A percentile compares a stretch with the other conserved stretches of the same genome.
Evolutionary conservation across 768 basidiomycete genomes (phyloP).

Genomic region (Russula sp.): DNA sequence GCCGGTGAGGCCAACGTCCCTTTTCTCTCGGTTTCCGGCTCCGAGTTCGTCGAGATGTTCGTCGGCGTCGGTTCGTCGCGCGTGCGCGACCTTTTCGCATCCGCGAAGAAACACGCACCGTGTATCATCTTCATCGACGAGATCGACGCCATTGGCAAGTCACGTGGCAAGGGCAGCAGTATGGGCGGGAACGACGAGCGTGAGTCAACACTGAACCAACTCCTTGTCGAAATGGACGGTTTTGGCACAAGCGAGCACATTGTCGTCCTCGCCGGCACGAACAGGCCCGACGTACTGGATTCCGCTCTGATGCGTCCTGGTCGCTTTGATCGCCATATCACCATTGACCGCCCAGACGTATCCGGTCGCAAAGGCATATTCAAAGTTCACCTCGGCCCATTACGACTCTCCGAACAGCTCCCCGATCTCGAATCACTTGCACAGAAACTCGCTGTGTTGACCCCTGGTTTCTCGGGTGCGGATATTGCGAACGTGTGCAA

Average conservation of each 20-base stretch:
- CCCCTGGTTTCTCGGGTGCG: conserved; percentile 97
- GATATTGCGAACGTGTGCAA: conserved; percentile 99
- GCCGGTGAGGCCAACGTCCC: conserved; percentile 97
- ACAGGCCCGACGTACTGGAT: conserved; percentile 94
- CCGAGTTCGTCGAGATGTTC: conserved; percentile 99
- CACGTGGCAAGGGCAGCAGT: conserved; percentile 69
- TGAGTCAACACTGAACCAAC: conserved; percentile 94
- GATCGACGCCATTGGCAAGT: conserved; percentile 98
- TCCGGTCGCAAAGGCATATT: conserved; percentile 92
- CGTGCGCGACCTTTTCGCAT: conserved; percentile 95
- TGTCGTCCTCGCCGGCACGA: conserved; percentile 94
- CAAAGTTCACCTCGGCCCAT: conserved; percentile 81
- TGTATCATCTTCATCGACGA: conserved; percentile 99
- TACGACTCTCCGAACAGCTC: conserved; percentile 58
- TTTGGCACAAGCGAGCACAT: conserved; percentile 97
- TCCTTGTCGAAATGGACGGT: conserved; percentile 99
- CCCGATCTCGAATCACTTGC: conserved; percentile 54
- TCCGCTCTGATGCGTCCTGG: conserved; percentile 94
- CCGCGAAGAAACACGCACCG: conserved; percentile 95
- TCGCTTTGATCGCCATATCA: conserved; percentile 94
- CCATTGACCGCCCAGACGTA: conserved; percentile 93
- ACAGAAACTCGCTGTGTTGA: conserved; percentile 92
- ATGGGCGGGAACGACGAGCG: conserved; percentile 96
- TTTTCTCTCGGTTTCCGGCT: conserved; percentile 97
- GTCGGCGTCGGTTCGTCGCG: conserved; percentile 98